These are phyloP conservation scores for Macrocystidia cucumis DNA, from an alignment of 1,284 basidiomycete species.

Conservation along the genomic window DNA sequence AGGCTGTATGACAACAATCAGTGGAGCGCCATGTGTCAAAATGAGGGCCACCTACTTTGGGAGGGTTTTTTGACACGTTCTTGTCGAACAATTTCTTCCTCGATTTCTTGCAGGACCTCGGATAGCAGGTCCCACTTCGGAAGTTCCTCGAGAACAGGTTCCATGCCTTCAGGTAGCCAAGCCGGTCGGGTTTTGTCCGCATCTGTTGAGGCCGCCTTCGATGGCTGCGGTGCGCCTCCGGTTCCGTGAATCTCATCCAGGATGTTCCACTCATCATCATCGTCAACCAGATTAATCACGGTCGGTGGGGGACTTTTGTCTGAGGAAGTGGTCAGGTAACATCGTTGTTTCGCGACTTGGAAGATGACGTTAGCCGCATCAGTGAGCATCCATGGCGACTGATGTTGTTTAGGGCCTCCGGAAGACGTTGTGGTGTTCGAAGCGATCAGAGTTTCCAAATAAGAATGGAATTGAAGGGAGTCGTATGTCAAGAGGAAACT, in stretches of 20 bases:
- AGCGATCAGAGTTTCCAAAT: slow-evolving; percentile 86
- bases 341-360: slow-evolving; percentile 71
- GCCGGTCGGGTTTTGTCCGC: slow-evolving; percentile 22
- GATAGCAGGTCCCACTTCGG: slow-evolving; percentile 92
- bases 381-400: slow-evolving; percentile 82
- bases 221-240: not conserved
- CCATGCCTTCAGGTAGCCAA: slow-evolving; percentile 77
- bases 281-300: slow-evolving; percentile 38
- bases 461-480: slow-evolving; percentile 84
- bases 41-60: slow-evolving; percentile 13
- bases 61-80: slow-evolving; percentile 33
- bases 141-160: slow-evolving; percentile 86
- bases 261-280: slow-evolving; percentile 68
- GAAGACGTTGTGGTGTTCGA: slow-evolving; percentile 53
- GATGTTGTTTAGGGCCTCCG: slow-evolving; percentile 53
- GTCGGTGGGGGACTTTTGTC: slow-evolving; percentile 17
- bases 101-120: slow-evolving; percentile 87
- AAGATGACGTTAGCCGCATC: slow-evolving; percentile 90
- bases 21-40: not conserved
- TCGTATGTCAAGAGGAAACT: slow-evolving; percentile 92
- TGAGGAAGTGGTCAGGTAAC: slow-evolving; percentile 51
- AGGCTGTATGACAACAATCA: not conserved
- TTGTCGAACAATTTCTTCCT: slow-evolving; percentile 73
- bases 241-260: slow-evolving; percentile 54
- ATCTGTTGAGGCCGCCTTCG: slow-evolving; percentile 16